These are phyloP conservation scores for Mortierella hygrophila DNA, from an alignment of 192 early-diverging fungal genomes.

Conservation along the genomic window DNA sequence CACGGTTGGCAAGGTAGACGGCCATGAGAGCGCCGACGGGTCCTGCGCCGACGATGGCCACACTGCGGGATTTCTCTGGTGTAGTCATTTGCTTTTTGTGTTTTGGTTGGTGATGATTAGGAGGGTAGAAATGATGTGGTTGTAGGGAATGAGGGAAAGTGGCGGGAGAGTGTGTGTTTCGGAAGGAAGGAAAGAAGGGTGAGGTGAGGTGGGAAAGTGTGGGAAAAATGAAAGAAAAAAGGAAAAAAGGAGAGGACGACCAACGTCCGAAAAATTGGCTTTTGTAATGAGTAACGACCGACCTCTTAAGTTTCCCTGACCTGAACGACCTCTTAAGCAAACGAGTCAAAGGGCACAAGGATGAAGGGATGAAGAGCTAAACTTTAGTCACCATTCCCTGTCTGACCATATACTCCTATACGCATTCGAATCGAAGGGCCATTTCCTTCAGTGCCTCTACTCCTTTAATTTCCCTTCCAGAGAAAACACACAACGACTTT, in stretches of 20 bases:
- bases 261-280: background rate
- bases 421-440: no score
- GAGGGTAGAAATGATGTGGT: background rate
- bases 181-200: background rate
- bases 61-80: constrained; percentile 46
- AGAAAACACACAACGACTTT: background rate
- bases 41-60: constrained; percentile 93
- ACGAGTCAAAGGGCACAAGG: background rate
- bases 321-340: background rate
- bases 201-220: background rate
- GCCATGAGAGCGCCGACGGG: constrained; percentile 91
- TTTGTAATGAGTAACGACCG: background rate
- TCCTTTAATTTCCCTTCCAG: background rate
- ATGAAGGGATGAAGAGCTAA: background rate
- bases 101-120: background rate
- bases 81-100: constrained; percentile 8
- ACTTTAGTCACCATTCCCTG: background rate
- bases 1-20: constrained; percentile 92
- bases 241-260: background rate
- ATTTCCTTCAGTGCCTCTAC: background rate
- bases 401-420: background rate
- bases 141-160: background rate
- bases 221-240: constrained; percentile 11
- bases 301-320: constrained; percentile 36
- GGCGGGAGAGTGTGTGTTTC: background rate